phyloP scores from a whole-genome alignment of 306 rosid species.

The Ammopiptanthus mongolicus region DNA sequence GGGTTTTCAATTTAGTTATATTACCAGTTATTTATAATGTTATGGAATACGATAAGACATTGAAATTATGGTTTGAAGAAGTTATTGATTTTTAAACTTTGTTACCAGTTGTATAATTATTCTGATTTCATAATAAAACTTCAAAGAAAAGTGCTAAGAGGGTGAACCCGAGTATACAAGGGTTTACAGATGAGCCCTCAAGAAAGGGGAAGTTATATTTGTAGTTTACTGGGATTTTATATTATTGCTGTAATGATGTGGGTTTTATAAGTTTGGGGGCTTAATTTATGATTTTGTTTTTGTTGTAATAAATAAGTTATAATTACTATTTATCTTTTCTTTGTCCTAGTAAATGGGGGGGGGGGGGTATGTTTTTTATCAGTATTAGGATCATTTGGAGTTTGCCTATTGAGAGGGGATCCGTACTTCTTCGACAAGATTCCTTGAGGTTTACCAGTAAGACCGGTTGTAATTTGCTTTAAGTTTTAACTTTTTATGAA shows the following conservation, averaged over 20 bases:
- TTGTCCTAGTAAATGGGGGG: neutral
- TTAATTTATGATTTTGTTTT: neutral
- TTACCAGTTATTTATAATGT: neutral
- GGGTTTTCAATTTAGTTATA: conserved; percentile 9
- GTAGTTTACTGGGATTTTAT: neutral
- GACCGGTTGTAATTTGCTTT: neutral
- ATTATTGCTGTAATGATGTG: neutral
- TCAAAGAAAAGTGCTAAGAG: neutral
- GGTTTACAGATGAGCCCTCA: neutral
- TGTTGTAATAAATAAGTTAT: neutral
- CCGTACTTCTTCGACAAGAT: neutral
- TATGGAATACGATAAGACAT: neutral
- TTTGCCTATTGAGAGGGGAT: neutral
- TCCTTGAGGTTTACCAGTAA: neutral
- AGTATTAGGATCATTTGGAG: neutral
- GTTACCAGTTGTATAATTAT: neutral
- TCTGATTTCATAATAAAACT: neutral
- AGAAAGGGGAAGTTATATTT: neutral
- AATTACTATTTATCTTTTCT: neutral
- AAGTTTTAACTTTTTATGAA: neutral
- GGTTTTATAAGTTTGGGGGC: neutral
- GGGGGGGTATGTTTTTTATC: neutral
- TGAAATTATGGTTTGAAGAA: neutral
- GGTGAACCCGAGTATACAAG: neutral
- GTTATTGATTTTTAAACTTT: neutral